Percentiles rank a stretch among this genome's conserved stretches.
These are phyloP conservation scores for Calonectria hongkongensis DNA, from an alignment of 2,329 filamentous ascomycete species.

Conservation along the genomic window DNA sequence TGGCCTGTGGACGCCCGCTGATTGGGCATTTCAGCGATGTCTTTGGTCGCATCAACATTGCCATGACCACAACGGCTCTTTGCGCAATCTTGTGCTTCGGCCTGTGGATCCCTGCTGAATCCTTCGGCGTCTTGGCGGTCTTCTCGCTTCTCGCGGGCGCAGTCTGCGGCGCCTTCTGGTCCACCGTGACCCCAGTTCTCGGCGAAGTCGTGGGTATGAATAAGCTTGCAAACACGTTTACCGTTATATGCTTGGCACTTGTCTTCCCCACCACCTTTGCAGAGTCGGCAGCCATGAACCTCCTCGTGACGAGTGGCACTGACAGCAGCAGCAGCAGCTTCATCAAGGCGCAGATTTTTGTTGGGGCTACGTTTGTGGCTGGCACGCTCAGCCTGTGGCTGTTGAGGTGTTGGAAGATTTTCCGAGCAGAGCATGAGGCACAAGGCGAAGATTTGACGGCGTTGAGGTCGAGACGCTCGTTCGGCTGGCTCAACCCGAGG, in stretches of 20 bases:
- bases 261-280: conserved; percentile 72
- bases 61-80: conserved; percentile 14
- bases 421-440: conserved; percentile 43
- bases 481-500: conserved; percentile 43
- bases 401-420: conserved; percentile 77
- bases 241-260: conserved; percentile 75
- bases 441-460: background rate
- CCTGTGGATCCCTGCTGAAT: conserved; percentile 34
- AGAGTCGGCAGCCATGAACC: conserved; percentile 71
- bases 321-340: conserved; percentile 62
- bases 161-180: conserved; percentile 38
- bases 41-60: conserved; percentile 37
- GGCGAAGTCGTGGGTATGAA: conserved; percentile 77
- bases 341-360: conserved; percentile 75
- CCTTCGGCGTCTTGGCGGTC: background rate
- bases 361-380: conserved; percentile 77
- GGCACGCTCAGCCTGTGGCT: conserved; percentile 72
- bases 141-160: conserved; percentile 33
- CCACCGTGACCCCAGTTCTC: conserved; percentile 73
- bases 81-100: conserved; percentile 33
- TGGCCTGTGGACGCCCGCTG: conserved; percentile 26
- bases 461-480: conserved; percentile 20
- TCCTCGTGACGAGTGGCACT: conserved; percentile 63
- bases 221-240: conserved; percentile 74
- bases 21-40: conserved; percentile 37